Evolutionary conservation across 768 basidiomycete species (phyloP).

Genomic region (Termitomyces sp.): DNA sequence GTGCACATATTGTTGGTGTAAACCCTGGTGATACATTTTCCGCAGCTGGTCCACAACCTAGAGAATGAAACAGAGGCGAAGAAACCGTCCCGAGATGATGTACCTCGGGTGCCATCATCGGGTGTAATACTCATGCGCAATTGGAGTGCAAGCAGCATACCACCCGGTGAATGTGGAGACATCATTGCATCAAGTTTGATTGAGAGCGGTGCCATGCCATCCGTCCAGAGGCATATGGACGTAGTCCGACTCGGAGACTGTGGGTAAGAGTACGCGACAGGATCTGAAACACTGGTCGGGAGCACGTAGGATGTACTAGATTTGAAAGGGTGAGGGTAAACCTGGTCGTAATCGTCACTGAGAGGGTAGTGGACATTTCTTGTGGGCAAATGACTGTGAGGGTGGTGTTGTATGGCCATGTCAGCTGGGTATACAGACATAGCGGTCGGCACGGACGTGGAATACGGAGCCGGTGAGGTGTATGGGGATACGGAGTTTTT

Average conservation of each 20-base stretch:
- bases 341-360: slow-evolving; percentile 4
- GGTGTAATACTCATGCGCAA: slow-evolving; percentile 55
- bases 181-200: slow-evolving; percentile 54
- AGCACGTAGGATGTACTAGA: background rate
- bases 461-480: slow-evolving; percentile 2
- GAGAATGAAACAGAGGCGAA: slow-evolving; percentile 51
- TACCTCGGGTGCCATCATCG: slow-evolving; percentile 45
- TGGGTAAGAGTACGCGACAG: slow-evolving; percentile 10
- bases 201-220: slow-evolving; percentile 61
- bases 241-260: slow-evolving; percentile 24
- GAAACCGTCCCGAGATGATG: slow-evolving; percentile 61
- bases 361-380: slow-evolving; percentile 10
- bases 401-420: slow-evolving; percentile 5
- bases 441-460: slow-evolving; percentile 12
- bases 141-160: slow-evolving; percentile 38
- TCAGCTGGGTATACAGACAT: slow-evolving; percentile 14
- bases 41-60: slow-evolving; percentile 44
- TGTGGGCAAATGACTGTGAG: slow-evolving; percentile 8
- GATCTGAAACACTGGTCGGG: slow-evolving; percentile 1
- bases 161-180: slow-evolving; percentile 31
- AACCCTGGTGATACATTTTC: slow-evolving; percentile 60
- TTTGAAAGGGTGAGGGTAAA: background rate
- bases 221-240: slow-evolving; percentile 52
- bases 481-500: slow-evolving; percentile 2
- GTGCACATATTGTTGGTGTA: slow-evolving; percentile 46